Conservation (phyloP, 225 moss, liverwort and hornwort genomes). For the Bryoerythrophyllum caledonicum region DNA sequence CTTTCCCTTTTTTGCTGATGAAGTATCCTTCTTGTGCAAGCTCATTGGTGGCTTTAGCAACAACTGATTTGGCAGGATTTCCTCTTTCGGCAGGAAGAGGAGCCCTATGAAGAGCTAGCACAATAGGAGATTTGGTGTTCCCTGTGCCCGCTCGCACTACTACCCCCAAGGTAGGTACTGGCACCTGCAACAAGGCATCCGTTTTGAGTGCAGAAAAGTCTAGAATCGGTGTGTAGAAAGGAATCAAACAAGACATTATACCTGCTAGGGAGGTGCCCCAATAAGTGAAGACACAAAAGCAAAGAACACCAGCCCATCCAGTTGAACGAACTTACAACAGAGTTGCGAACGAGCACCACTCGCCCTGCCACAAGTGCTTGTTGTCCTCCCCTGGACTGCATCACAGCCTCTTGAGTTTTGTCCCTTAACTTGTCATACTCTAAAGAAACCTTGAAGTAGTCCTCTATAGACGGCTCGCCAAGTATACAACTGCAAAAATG, state of each 20-base stretch:
- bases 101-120: conserved; percentile 86
- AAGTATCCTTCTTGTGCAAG: conserved; percentile 91
- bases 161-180: conserved; percentile 84
- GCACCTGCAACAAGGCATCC: conserved; percentile 51
- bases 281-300: conserved; percentile 6
- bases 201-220: conserved; percentile 3
- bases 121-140: conserved; percentile 70
- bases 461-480: conserved; percentile 90
- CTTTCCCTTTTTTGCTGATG: conserved; percentile 83
- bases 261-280: background rate
- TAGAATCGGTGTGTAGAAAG: background rate
- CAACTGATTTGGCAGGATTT: conserved; percentile 38
- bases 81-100: conserved; percentile 67
- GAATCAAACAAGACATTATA: conserved; percentile 8
- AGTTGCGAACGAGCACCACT: conserved; percentile 77
- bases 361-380: conserved; percentile 90
- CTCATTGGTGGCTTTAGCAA: conserved; percentile 51
- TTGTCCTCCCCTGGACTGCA: conserved; percentile 91
- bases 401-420: conserved; percentile 79
- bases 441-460: conserved; percentile 72
- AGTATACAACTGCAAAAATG: conserved; percentile 69
- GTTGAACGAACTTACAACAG: conserved; percentile 57
- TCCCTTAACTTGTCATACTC: conserved; percentile 84
- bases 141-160: conserved; percentile 75
- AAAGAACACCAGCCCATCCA: conserved; percentile 3